Evolutionary conservation across 495 filamentous ascomycete genomes (phyloP).

Genomic region (Neurospora sp.): DNA sequence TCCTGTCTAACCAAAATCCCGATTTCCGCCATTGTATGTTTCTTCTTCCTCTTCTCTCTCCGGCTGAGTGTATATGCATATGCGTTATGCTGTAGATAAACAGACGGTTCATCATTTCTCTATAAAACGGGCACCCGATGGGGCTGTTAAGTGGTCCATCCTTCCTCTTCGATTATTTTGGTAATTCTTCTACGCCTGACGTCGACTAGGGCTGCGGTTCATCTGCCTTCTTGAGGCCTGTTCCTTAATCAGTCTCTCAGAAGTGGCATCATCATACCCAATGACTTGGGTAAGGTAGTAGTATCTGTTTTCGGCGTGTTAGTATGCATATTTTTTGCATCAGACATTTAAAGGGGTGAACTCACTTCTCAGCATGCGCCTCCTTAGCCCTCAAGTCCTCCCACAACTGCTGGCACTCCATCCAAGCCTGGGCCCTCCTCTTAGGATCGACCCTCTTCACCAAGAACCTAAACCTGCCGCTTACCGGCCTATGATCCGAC

Average conservation of each 20-base stretch:
- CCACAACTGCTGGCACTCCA: conserved; percentile 60
- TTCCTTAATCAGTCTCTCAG: conserved; percentile 27
- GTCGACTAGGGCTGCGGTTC: conserved; percentile 21
- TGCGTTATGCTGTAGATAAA: neutral
- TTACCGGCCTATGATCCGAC: conserved; percentile 90
- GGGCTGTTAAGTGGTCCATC: neutral
- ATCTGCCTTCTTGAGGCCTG: conserved; percentile 17
- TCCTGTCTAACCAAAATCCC: neutral
- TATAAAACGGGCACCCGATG: neutral
- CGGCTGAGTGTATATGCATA: neutral
- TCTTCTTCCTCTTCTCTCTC: neutral
- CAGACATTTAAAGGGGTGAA: neutral
- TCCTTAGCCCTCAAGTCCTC: conserved; percentile 57
- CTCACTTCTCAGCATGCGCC: conserved; percentile 46
- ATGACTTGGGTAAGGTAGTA: conserved; percentile 35
- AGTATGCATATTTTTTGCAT: conserved; percentile 4
- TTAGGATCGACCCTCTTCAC: conserved; percentile 68
- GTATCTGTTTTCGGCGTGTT: conserved; percentile 20
- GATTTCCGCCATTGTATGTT: neutral
- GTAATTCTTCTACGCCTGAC: conserved; percentile 4
- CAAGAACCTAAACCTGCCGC: conserved; percentile 66
- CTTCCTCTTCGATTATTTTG: neutral
- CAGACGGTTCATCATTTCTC: neutral
- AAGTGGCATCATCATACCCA: conserved; percentile 35
- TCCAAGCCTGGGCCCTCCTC: conserved; percentile 55